Percentiles rank a stretch among this genome's conserved stretches.
phyloP scores from a whole-genome alignment of 2,329 filamentous ascomycete genomes.

The Furcasterigmium furcatum region DNA sequence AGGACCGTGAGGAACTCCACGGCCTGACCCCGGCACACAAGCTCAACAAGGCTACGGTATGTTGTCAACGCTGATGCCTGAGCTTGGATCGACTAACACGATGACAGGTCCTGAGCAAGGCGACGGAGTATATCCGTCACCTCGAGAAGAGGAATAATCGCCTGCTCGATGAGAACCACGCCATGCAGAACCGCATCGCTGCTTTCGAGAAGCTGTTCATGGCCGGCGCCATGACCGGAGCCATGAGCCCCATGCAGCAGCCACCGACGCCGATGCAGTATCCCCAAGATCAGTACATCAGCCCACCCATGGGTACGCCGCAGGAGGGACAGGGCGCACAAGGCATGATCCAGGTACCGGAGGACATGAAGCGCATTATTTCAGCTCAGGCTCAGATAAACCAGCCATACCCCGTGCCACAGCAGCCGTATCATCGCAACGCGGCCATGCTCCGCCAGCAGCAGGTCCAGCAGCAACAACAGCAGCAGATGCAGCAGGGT shows the following conservation, averaged over 20 bases:
- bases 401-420: conserved; percentile 48
- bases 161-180: conserved; percentile 75
- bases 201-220: conserved; percentile 78
- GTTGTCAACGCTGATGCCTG: not conserved
- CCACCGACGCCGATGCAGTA: conserved; percentile 52
- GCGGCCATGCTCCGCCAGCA: conserved; percentile 50
- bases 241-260: conserved; percentile 52
- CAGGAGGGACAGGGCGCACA: conserved; percentile 38
- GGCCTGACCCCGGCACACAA: conserved; percentile 87
- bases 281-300: conserved; percentile 41
- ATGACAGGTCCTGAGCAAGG: conserved; percentile 76
- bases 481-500: conserved; percentile 45
- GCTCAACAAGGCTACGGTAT: conserved; percentile 91
- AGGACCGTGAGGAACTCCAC: conserved; percentile 76
- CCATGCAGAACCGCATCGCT: conserved; percentile 74
- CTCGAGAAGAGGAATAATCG: conserved; percentile 87
- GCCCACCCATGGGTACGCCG: conserved; percentile 38
- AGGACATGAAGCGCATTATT: conserved; percentile 61
- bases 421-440: conserved; percentile 44
- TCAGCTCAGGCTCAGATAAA: conserved; percentile 53
- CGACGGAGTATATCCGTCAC: conserved; percentile 93
- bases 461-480: conserved; percentile 50
- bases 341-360: conserved; percentile 64
- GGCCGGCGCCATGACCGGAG: conserved; percentile 66
- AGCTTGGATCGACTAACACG: not conserved